Evolutionary conservation across 2,329 filamentous ascomycete genomes (phyloP).

Genomic region (Stagonosporopsis cucurbitacearum): DNA sequence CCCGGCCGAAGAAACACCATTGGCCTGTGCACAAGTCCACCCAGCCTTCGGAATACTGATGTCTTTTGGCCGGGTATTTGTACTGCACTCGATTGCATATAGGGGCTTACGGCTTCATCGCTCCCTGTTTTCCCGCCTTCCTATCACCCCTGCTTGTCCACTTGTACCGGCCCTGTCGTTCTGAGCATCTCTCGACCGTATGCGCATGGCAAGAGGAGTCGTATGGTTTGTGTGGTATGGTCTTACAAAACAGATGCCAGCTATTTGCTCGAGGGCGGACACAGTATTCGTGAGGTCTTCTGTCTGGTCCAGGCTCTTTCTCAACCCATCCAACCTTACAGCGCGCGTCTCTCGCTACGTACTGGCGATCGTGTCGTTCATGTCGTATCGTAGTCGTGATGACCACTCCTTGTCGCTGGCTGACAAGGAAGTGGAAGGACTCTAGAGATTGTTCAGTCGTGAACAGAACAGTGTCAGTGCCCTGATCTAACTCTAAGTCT

Average conservation of each 20-base stretch:
- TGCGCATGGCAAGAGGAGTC: not conserved
- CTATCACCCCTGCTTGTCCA: not conserved
- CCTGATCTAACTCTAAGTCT: slow-evolving; percentile 26
- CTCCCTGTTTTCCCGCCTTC: no score
- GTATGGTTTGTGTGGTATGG: not conserved
- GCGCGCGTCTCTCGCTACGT: slow-evolving; percentile 22
- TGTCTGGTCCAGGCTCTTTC: not conserved
- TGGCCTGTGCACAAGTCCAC: slow-evolving; percentile 2
- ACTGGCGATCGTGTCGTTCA: slow-evolving; percentile 25
- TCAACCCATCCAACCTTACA: not conserved
- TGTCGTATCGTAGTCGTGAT: slow-evolving; percentile 29
- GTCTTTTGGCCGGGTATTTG: not conserved
- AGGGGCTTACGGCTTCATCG: not conserved
- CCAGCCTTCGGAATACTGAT: slow-evolving; percentile 6
- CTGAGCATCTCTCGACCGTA: not conserved
- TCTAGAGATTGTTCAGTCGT: slow-evolving; percentile 16
- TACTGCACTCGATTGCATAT: not conserved
- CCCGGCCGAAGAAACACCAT: slow-evolving; percentile 30
- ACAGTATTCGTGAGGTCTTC: not conserved
- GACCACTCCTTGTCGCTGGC: not conserved
- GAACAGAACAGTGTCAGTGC: slow-evolving; percentile 27
- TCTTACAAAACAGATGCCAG: not conserved
- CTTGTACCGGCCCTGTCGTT: not conserved
- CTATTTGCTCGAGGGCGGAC: not conserved
- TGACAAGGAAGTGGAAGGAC: not conserved